Conservation (phyloP, 768 basidiomycete genomes). For the Postia placenta region DNA sequence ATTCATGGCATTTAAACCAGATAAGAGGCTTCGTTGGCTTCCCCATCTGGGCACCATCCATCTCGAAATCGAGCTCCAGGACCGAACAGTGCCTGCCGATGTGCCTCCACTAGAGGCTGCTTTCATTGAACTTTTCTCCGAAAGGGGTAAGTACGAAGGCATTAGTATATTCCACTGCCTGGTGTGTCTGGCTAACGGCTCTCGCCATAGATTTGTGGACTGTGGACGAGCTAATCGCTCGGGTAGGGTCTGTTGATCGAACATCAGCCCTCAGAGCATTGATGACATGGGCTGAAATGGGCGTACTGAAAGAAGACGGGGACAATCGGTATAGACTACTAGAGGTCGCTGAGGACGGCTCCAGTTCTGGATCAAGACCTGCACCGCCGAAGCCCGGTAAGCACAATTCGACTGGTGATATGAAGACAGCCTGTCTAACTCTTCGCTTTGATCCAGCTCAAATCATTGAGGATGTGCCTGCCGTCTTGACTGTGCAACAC, state of each 20-base stretch:
- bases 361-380: slow-evolving; percentile 12
- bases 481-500: slow-evolving; percentile 55
- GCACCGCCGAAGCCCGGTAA: neutral
- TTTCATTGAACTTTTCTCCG: slow-evolving; percentile 79
- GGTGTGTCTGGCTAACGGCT: too few relatives aligned
- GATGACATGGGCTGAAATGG: slow-evolving; percentile 77
- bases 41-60: slow-evolving; percentile 84
- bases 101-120: slow-evolving; percentile 89
- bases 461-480: slow-evolving; percentile 39
- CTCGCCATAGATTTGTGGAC: slow-evolving; percentile 56
- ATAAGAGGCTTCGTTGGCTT: slow-evolving; percentile 86
- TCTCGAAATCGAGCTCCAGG: slow-evolving; percentile 76
- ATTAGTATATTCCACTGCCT: neutral
- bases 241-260: slow-evolving; percentile 61
- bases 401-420: neutral
- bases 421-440: neutral
- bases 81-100: slow-evolving; percentile 68
- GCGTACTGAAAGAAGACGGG: slow-evolving; percentile 66
- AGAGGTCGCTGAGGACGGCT: slow-evolving; percentile 50
- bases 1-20: slow-evolving; percentile 83
- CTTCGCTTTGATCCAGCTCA: neutral
- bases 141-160: slow-evolving; percentile 42
- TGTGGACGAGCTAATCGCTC: slow-evolving; percentile 57
- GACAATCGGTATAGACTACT: slow-evolving; percentile 59
- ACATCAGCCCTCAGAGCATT: slow-evolving; percentile 67